Evolutionary conservation across 2,329 filamentous ascomycete genomes (phyloP).

Genomic region (Fonsecaea erecta): DNA sequence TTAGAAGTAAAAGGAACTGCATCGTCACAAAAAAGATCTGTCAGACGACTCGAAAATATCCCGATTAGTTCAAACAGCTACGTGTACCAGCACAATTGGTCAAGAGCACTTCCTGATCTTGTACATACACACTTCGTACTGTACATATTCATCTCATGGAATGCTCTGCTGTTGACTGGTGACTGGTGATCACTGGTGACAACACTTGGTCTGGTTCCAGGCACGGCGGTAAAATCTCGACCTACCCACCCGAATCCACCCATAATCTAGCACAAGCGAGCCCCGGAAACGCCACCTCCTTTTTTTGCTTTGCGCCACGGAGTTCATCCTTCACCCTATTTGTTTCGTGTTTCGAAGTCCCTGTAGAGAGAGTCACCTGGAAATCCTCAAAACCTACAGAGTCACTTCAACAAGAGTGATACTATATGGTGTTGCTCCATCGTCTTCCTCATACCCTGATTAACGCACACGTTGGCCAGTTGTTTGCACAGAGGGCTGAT

Average conservation of each 20-base stretch:
- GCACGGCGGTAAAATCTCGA: background rate
- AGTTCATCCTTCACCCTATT: background rate
- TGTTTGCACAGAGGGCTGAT: background rate
- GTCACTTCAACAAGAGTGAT: background rate
- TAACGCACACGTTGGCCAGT: background rate
- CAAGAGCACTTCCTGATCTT: too few species aligned
- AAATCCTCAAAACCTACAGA: background rate
- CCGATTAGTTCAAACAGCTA: too few species aligned
- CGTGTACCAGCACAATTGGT: too few species aligned
- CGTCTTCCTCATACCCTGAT: background rate
- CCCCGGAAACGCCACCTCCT: background rate
- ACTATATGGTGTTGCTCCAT: background rate
- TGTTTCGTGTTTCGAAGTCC: background rate
- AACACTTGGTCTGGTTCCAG: background rate
- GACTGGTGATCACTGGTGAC: background rate
- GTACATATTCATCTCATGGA: background rate
- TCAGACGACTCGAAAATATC: too few species aligned
- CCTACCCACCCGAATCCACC: background rate
- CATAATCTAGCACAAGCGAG: conserved; percentile 1
- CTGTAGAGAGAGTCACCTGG: background rate
- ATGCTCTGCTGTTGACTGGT: background rate
- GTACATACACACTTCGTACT: too few species aligned
- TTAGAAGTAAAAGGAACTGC: too few species aligned
- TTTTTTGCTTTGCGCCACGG: background rate
- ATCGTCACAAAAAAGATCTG: too few species aligned